Evolutionary conservation across 768 basidiomycete species (phyloP).

Genomic region (Suillus placidus): DNA sequence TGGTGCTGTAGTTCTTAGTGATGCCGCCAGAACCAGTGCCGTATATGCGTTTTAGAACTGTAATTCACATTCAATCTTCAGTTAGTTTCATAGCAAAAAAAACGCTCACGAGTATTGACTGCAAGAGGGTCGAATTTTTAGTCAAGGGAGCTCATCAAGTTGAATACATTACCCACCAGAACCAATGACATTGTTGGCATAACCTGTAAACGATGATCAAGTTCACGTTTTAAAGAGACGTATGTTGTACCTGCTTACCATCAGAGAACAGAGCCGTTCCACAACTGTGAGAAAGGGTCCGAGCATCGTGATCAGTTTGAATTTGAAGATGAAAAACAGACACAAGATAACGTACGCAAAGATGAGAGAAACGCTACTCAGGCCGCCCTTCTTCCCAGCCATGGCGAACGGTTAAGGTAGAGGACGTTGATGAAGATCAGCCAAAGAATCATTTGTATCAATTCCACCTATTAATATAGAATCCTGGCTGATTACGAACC

Average conservation of each 20-base stretch:
- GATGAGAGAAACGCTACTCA: slow-evolving; percentile 73
- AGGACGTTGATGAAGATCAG: not conserved
- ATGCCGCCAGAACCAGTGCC: slow-evolving; percentile 48
- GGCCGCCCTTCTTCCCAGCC: slow-evolving; percentile 14
- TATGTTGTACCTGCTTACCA: slow-evolving; percentile 44
- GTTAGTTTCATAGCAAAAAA: not conserved
- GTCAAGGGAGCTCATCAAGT: not conserved
- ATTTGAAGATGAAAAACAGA: not conserved
- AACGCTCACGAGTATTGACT: slow-evolving; percentile 69
- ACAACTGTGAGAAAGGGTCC: slow-evolving; percentile 48
- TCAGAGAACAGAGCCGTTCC: slow-evolving; percentile 90
- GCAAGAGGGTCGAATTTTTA: slow-evolving; percentile 9
- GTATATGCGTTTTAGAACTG: slow-evolving; percentile 76
- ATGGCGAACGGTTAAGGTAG: slow-evolving; percentile 2
- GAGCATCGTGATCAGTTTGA: slow-evolving; percentile 7
- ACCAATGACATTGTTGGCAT: slow-evolving; percentile 81
- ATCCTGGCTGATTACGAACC: not conserved
- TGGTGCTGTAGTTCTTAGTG: slow-evolving; percentile 55
- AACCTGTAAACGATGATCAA: slow-evolving; percentile 49
- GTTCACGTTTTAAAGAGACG: not conserved
- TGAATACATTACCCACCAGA: slow-evolving; percentile 51
- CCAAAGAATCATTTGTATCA: not conserved
- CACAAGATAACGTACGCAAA: slow-evolving; percentile 63
- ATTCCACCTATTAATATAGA: not conserved
- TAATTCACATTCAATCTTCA: slow-evolving; percentile 17